Conservation (phyloP, 495 filamentous ascomycete species). For the Clavariopsis aquatica region DNA sequence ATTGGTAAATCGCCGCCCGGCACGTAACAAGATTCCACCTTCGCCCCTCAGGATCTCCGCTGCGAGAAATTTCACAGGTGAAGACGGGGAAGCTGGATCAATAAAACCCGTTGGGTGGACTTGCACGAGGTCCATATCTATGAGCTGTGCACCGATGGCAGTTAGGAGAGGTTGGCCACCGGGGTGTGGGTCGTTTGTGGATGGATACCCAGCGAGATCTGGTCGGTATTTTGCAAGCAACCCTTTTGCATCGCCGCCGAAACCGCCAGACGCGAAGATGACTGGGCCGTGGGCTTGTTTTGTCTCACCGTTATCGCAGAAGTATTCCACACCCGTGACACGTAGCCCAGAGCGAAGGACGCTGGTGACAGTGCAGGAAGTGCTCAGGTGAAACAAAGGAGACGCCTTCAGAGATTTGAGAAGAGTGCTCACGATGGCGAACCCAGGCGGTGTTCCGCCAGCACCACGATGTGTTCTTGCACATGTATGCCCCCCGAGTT, state of each 20-base stretch:
- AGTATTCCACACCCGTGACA: conserved; percentile 38
- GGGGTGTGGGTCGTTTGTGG: conserved; percentile 59
- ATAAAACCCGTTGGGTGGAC: conserved; percentile 72
- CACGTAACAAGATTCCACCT: conserved; percentile 54
- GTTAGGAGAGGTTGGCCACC: conserved; percentile 54
- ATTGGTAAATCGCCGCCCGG: conserved; percentile 57
- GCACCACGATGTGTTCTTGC: conserved; percentile 58
- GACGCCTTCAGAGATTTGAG: conserved; percentile 49
- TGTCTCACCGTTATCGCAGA: conserved; percentile 30
- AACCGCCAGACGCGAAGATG: conserved; percentile 59
- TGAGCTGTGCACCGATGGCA: conserved; percentile 51
- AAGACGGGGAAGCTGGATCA: conserved; percentile 55
- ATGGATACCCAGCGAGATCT: conserved; percentile 58
- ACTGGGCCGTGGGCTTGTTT: conserved; percentile 53
- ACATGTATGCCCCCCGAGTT: conserved; percentile 55
- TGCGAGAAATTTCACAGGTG: conserved; percentile 59
- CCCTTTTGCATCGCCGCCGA: conserved; percentile 59
- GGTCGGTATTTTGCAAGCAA: conserved; percentile 56
- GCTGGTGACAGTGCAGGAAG: conserved; percentile 49
- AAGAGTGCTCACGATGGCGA: conserved; percentile 54
- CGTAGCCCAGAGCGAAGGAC: conserved; percentile 41
- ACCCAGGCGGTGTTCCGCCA: conserved; percentile 55
- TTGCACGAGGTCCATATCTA: conserved; percentile 62
- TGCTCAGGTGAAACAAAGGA: conserved; percentile 51
- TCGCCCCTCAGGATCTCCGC: conserved; percentile 62